A percentile compares a stretch with the other conserved stretches of the same genome.
phyloP scores from a whole-genome alignment of 1,284 basidiomycete species.

The Ceratobasidium sp. region DNA sequence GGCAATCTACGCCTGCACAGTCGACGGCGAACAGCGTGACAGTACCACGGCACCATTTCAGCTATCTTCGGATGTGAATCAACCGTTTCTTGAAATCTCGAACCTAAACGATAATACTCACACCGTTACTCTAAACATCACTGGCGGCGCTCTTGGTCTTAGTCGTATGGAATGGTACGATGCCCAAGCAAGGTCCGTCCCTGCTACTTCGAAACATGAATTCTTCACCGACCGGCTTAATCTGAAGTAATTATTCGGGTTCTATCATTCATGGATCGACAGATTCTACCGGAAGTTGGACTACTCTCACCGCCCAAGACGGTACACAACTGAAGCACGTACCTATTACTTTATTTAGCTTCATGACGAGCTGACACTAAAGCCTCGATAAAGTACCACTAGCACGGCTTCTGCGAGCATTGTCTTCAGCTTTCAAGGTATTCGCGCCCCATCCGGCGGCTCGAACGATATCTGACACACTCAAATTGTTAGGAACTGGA shows the following conservation, averaged over 20 bases:
- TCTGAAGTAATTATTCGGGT: constrained; percentile 3
- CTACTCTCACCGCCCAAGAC: background rate
- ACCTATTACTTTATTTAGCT: background rate
- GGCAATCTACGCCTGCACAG: background rate
- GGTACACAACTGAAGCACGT: background rate
- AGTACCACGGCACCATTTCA: background rate
- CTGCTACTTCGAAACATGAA: background rate
- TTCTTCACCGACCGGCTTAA: background rate
- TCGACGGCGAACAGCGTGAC: background rate
- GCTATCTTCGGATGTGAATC: background rate
- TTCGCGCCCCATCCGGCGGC: background rate
- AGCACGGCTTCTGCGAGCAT: constrained; percentile 11
- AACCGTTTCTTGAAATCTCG: background rate
- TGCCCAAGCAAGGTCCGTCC: background rate
- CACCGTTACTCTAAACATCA: background rate
- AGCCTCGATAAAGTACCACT: background rate
- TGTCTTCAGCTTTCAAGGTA: constrained; percentile 5
- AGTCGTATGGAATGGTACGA: constrained; percentile 12
- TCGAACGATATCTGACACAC: background rate
- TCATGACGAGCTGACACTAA: background rate
- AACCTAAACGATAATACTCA: background rate
- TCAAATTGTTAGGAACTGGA: background rate
- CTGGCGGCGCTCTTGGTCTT: constrained; percentile 5
- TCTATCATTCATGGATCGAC: background rate
- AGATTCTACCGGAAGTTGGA: background rate